phyloP scores from a whole-genome alignment of 2,329 filamentous ascomycete species.

The Fusarium oxysporum region DNA sequence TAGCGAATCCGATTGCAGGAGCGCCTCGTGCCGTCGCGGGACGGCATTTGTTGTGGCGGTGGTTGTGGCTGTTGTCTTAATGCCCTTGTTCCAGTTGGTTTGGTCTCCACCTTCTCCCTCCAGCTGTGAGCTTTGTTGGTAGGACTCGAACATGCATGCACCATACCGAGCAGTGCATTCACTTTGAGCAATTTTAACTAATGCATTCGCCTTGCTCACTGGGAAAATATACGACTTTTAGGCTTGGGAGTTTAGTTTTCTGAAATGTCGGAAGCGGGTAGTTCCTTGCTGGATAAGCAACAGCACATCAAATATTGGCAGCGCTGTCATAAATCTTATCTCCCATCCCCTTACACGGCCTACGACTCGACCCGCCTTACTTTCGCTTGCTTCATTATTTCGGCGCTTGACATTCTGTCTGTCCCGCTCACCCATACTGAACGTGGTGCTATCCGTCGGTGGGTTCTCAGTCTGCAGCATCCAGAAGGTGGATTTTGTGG shows the following conservation, averaged over 20 bases:
- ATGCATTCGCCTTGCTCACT: not conserved
- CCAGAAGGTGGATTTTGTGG: constrained; percentile 89
- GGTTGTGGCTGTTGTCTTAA: not conserved
- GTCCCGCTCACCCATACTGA: constrained; percentile 63
- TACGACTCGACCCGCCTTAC: constrained; percentile 93
- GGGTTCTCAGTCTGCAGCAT: constrained; percentile 90
- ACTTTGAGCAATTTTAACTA: not conserved
- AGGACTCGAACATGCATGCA: constrained; percentile 10
- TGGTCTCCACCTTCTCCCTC: not conserved
- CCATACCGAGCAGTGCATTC: not conserved
- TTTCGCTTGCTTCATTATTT: constrained; percentile 88
- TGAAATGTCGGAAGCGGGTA: constrained; percentile 32
- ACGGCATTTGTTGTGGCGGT: constrained; percentile 11
- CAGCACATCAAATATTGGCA: constrained; percentile 93
- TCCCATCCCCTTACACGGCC: constrained; percentile 85
- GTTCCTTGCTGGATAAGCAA: constrained; percentile 64
- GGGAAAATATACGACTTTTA: not conserved
- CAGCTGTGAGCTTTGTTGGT: constrained; percentile 3
- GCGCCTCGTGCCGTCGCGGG: constrained; percentile 23
- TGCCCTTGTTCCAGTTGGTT: not conserved
- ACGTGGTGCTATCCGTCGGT: constrained; percentile 66
- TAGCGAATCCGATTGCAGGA: constrained; percentile 17
- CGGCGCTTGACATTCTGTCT: constrained; percentile 84
- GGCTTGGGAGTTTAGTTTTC: not conserved
- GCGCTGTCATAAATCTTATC: constrained; percentile 82